Percentiles rank a stretch among this genome's conserved stretches.
Conservation (phyloP, 2,329 filamentous ascomycete species). For the Hypoxylon sp. region DNA sequence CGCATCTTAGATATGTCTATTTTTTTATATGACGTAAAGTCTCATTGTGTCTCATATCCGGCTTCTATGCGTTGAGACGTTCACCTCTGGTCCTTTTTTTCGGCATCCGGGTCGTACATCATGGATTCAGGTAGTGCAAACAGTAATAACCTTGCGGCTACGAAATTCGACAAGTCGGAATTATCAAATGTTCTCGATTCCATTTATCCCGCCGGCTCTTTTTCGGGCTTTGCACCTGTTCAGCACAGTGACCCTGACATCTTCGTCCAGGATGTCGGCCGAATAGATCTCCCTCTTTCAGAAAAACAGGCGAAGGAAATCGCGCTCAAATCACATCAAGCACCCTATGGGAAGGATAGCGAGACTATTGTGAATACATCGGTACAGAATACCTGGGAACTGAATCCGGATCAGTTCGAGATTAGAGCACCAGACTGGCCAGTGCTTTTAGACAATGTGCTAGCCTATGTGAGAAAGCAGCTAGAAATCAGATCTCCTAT, state of each 20-base stretch:
- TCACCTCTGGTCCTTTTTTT: not conserved
- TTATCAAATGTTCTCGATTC: slow-evolving; percentile 19
- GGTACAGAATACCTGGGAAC: slow-evolving; percentile 61
- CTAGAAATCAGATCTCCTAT: slow-evolving; percentile 55
- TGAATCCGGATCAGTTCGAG: slow-evolving; percentile 58
- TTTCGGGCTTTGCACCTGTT: slow-evolving; percentile 7
- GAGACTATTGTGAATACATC: slow-evolving; percentile 59
- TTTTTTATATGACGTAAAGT: not conserved
- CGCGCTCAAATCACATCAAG: slow-evolving; percentile 50
- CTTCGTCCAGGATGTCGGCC: slow-evolving; percentile 40
- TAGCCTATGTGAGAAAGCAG: slow-evolving; percentile 45
- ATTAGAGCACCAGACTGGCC: slow-evolving; percentile 57
- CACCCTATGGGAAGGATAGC: slow-evolving; percentile 58
- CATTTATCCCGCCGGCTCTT: not conserved
- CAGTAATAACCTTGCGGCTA: not conserved
- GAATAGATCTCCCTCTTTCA: slow-evolving; percentile 49
- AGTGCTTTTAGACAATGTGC: slow-evolving; percentile 46
- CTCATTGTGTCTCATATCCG: not conserved
- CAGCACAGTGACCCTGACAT: slow-evolving; percentile 16
- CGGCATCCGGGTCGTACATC: not conserved
- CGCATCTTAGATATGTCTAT: not conserved
- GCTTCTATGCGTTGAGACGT: not conserved
- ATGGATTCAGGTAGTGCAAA: not conserved
- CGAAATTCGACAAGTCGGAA: not conserved
- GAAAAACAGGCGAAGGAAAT: slow-evolving; percentile 48